Evolutionary conservation across 2,329 filamentous ascomycete genomes (phyloP), one percentile per base, ranked within the genome.

Genomic region (Hansfordia pulvinata): DNA sequence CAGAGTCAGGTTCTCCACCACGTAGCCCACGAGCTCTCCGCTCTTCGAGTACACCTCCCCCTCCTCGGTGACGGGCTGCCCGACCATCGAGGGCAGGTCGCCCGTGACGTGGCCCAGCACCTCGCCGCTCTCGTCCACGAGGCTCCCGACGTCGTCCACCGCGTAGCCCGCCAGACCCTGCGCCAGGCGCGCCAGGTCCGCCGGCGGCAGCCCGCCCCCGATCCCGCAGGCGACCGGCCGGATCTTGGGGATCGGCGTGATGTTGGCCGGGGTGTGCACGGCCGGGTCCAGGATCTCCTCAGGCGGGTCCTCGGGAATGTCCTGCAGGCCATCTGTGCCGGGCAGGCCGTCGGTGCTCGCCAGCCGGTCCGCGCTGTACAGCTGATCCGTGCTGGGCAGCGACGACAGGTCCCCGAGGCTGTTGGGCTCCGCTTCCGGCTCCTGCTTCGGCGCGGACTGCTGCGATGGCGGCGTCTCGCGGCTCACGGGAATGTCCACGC

Each of bases 21-120:
- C 58, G 30, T 58, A 61, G 4, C 58, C 58, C 13, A 61, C 39
- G 4, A 62, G 40, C 29, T 56, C 52, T 6, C 54, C 57, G 19
- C 46, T 41, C 15, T 57, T 50, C n/a, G 49, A 54, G 19, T 60
- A 49, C 18, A 69, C 46, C 34, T 66, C 55, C 10, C 64, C 64
- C 12, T 51, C 49, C 3, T 50, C 43, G 7, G 54, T 47, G 2
- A 69, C 58, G 22, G 51, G 52, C 20, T 56, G 49, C 17, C 64
- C 65, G 5, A 69, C 52, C 58, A 69, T 68, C 24, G 62, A 57
- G 4, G 65, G 65, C 14, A 70, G 47, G 39, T 69, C 65, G 6
- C 65, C 65, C 5, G 58, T 60, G 5, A 58, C 63, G 21, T 61
- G 58, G 18, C 63, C 65, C 3, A 69, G 52, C 4, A 68, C 60